phyloP scores from a whole-genome alignment of 164 flowering plant species.

The Magnolia officinalis region DNA sequence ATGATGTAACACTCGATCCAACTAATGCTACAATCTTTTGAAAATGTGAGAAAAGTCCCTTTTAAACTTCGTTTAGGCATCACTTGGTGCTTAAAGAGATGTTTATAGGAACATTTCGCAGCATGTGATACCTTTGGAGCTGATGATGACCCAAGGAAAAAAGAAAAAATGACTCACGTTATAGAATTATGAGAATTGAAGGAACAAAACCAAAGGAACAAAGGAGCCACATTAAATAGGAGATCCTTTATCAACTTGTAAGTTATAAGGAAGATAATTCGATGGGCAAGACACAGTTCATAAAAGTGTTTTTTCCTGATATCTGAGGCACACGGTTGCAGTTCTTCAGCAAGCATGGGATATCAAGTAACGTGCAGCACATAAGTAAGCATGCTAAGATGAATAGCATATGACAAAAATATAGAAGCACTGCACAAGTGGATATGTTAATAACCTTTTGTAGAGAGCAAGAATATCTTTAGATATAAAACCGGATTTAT shows the following conservation, averaged over 20 bases:
- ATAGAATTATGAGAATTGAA: too few relatives aligned
- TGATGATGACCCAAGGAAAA: too few relatives aligned
- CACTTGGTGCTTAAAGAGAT: not conserved
- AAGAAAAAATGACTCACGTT: too few relatives aligned
- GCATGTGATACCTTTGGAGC: not conserved
- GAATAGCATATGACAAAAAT: not conserved
- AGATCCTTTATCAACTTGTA: too few relatives aligned
- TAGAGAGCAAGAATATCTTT: slow-evolving; percentile 62
- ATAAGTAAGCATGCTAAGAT: not conserved
- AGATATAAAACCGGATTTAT: slow-evolving; percentile 32
- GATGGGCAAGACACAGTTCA: too few relatives aligned
- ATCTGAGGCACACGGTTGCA: not conserved
- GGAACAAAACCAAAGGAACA: too few relatives aligned
- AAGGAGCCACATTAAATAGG: too few relatives aligned
- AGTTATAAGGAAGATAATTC: too few relatives aligned
- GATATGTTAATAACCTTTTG: slow-evolving; percentile 42
- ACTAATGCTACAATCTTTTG: not conserved
- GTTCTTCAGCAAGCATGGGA: not conserved
- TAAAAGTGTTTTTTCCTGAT: not conserved
- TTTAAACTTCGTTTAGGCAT: not conserved
- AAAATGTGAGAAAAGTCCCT: not conserved
- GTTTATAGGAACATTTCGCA: not conserved
- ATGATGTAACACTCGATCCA: not conserved
- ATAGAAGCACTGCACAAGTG: not conserved
- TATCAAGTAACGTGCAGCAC: not conserved